Conservation (phyloP, 805 yeast genomes). For the Phaffomyces opuntiae region DNA sequence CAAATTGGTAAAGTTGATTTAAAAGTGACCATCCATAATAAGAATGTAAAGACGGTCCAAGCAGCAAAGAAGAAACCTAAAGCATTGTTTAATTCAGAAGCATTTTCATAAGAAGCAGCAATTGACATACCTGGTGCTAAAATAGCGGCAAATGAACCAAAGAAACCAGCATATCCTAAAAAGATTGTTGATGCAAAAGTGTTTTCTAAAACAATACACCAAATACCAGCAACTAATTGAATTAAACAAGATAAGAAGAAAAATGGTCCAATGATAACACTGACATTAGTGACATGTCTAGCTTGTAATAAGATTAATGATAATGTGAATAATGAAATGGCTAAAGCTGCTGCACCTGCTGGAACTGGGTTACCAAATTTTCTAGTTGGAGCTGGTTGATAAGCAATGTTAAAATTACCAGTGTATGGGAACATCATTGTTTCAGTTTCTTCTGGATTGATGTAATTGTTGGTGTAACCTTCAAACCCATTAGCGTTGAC, state of each 20-base stretch:
- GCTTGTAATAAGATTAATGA: background rate
- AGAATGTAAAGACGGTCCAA: conserved; percentile 45
- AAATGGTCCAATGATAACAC: background rate
- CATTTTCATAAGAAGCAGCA: conserved; percentile 28
- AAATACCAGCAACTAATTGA: conserved; percentile 29
- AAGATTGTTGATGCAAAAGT: conserved; percentile 50
- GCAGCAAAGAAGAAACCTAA: conserved; percentile 43
- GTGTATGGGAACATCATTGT: background rate
- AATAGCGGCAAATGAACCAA: conserved; percentile 42
- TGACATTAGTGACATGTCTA: background rate
- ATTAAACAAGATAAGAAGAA: background rate
- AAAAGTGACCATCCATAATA: conserved; percentile 38
- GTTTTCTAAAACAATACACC: conserved; percentile 44
- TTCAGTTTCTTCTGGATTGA: background rate
- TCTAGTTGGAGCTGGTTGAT: background rate
- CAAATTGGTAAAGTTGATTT: conserved; percentile 20
- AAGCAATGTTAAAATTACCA: background rate
- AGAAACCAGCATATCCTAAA: conserved; percentile 47
- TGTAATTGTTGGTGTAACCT: background rate
- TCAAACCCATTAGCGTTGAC: background rate
- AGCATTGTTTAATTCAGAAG: conserved; percentile 33
- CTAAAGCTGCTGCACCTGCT: background rate
- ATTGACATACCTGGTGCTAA: conserved; percentile 38
- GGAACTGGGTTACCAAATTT: background rate
- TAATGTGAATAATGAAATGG: background rate